These are phyloP conservation scores for Aureobasidium leucospermi DNA, from an alignment of 2,329 filamentous ascomycete species.

Conservation along the genomic window DNA sequence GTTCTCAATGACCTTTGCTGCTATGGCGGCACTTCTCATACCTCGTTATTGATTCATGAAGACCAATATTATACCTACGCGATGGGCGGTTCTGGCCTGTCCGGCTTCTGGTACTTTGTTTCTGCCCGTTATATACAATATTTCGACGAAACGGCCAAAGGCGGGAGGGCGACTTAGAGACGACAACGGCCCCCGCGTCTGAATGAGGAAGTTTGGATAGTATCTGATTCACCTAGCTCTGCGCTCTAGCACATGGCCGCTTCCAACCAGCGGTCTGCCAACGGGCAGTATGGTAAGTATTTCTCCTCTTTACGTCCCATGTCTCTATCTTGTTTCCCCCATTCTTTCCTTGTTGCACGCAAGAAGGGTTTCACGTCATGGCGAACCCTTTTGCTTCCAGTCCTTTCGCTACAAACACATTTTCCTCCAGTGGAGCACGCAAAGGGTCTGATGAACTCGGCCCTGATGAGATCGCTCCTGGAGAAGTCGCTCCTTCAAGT, in stretches of 20 bases:
- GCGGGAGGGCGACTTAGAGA: background rate
- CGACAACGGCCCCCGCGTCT: slow-evolving; percentile 7
- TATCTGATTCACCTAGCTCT: slow-evolving; percentile 1
- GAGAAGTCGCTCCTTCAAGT: background rate
- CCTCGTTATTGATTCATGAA: no score
- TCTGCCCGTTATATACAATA: slow-evolving; percentile 8
- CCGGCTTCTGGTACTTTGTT: background rate
- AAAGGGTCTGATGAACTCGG: background rate
- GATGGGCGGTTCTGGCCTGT: background rate
- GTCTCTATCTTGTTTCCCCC: background rate
- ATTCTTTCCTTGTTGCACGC: background rate
- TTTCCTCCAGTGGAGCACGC: background rate
- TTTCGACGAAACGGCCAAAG: background rate
- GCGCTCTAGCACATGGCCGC: background rate
- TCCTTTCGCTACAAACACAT: background rate
- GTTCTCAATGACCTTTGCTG: no score
- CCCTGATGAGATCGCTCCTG: background rate
- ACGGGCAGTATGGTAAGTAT: slow-evolving; percentile 6
- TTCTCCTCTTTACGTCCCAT: background rate
- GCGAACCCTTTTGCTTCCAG: background rate
- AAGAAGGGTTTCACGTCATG: background rate
- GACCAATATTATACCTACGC: background rate
- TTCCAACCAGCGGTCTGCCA: background rate
- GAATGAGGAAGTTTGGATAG: background rate
- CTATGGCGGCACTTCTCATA: no score